These are phyloP conservation scores for Gonapodya sp. DNA, from an alignment of 192 early-diverging fungal genomes.

Conservation along the genomic window DNA sequence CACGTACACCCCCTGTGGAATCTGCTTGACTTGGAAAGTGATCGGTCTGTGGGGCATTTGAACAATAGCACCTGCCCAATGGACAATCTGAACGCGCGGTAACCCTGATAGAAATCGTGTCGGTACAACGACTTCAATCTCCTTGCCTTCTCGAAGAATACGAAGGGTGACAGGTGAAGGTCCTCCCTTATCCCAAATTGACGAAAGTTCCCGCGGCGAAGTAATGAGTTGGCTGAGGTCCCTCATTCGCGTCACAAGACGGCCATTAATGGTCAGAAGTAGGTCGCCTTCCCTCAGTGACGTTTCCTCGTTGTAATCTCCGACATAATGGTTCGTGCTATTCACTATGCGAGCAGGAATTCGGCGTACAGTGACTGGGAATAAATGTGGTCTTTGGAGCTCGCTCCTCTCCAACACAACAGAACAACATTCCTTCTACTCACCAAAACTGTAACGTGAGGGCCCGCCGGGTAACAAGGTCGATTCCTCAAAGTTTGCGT, in stretches of 20 bases:
- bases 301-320: background rate
- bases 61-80: conserved; percentile 6
- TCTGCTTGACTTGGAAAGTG: background rate
- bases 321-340: background rate
- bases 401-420: background rate
- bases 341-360: background rate
- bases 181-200: background rate
- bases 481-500: too few species aligned
- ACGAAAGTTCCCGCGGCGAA: background rate
- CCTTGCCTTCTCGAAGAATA: background rate
- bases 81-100: background rate
- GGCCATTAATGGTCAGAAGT: conserved; percentile 5
- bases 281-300: conserved; percentile 6
- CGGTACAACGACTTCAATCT: background rate
- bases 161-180: background rate
- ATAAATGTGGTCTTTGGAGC: background rate
- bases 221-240: background rate
- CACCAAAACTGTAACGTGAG: background rate
- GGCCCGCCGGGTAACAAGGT: background rate
- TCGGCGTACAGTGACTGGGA: background rate
- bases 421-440: background rate
- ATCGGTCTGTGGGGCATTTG: conserved; percentile 8
- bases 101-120: background rate
- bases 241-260: background rate
- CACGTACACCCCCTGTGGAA: background rate